These are phyloP conservation scores for Aphanocladium album DNA, from an alignment of 2,329 filamentous ascomycete species.

Conservation along the genomic window DNA sequence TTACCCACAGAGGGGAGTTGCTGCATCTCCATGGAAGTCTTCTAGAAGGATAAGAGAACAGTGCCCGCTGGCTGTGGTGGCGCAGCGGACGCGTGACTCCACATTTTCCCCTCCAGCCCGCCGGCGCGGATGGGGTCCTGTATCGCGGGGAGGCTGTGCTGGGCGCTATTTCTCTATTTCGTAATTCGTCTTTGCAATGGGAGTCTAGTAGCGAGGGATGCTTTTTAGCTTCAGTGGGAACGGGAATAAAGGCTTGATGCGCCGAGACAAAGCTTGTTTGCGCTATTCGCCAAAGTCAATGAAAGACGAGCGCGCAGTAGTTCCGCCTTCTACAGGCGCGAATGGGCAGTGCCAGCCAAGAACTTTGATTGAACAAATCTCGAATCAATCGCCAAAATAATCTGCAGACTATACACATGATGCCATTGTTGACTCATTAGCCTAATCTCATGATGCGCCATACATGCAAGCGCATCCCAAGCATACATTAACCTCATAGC, in stretches of 20 bases:
- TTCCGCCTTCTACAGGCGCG: background rate
- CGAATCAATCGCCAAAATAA: background rate
- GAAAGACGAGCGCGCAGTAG: background rate
- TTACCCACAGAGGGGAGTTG: background rate
- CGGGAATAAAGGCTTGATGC: background rate
- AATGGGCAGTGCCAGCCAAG: background rate
- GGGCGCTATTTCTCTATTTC: background rate
- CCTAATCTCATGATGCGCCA: constrained; percentile 4
- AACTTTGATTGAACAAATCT: background rate
- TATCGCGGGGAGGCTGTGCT: background rate
- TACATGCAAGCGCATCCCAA: background rate
- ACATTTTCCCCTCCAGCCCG: background rate
- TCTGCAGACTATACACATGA: background rate
- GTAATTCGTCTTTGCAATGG: background rate
- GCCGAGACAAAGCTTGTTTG: background rate
- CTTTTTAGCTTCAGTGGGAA: background rate
- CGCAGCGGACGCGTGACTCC: constrained; percentile 7
- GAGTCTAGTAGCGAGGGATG: background rate
- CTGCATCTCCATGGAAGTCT: constrained; percentile 24
- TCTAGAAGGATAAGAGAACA: constrained; percentile 25
- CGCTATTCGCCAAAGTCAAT: background rate
- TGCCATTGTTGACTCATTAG: background rate
- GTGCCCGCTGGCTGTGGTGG: background rate
- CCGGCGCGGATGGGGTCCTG: no score
- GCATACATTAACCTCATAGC: constrained; percentile 3